Evolutionary conservation across 768 basidiomycete species (phyloP), one percentile per base, ranked within the genome.

Genomic region (Mycena galericulata): DNA sequence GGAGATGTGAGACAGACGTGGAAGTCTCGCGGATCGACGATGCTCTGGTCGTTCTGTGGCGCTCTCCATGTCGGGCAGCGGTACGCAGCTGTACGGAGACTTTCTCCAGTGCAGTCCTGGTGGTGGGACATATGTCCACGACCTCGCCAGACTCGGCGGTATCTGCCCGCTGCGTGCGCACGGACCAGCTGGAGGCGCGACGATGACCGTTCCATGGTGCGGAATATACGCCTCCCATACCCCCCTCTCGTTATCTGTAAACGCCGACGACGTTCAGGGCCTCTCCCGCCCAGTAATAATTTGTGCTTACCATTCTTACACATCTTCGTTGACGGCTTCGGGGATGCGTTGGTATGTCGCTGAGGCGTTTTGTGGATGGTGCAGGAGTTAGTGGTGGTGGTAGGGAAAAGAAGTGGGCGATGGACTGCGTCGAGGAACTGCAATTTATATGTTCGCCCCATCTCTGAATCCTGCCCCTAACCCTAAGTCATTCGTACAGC

Each of bases 1-100:
- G 60, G 59, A 45, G 15, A 54, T 32, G 27, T 14, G 2, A 49
- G 53, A 59, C 59, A 43, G 54, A 50, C 58, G 53, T 55, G 60
- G 66, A 56, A 49, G 8, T 36, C 29, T 22, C 30, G 45, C 3
- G 45, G 27, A n/a, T 26, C 40, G 53, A 7, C 45, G 65, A 30
- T 8, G 43, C 18, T 50, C 22, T 26, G 0, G 56, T 20, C 26
- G 32, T 24, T 3, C 4, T 12, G 43, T 20, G 7, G 22, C 61
- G 41, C 32, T 22, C 29, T 8, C 24, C 6, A 27, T 22, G 51
- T 10, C 9, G 1, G 45, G 34, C 5, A 38, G 22, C 0, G 43
- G 45, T 17, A 24, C n/a, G 20, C 43, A 54, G 17, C 29, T 38
- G 20, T 51, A 45, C 20, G 49, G 36, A 2, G 30, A 38, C 32